Evolutionary conservation across 2,329 filamentous ascomycete species (phyloP), one percentile per base, ranked within the genome.

Genomic region (Colletotrichum cereale): DNA sequence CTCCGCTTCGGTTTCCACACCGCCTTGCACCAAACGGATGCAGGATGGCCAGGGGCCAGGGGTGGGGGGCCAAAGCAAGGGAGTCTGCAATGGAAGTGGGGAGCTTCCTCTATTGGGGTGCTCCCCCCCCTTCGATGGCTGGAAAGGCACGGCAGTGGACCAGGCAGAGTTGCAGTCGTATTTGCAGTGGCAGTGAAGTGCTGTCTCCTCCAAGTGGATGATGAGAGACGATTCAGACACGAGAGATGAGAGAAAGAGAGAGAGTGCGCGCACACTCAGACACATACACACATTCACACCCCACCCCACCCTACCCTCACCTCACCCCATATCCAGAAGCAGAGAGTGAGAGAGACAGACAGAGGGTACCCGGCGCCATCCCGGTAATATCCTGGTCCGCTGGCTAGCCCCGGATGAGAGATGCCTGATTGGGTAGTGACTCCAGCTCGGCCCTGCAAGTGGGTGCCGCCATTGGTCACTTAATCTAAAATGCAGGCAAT

Each of bases 361-460:
- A 31, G 66, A 71, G 58, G 71, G 29, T 42, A 62, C 44, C 52
- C 57, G 67, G 66, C 52, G 47, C 16, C 71, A 68, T 71, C 64
- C 81, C 79, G 79, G 80, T 76, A 75, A 73, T 79, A 79, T 79
- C 79, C 80, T 83, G 78, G 78, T 77, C 80, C 76, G 79, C 77
- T 81, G 80, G 77, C 80, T 87, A 85, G 85, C 75, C 79, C 83
- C 85, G 84, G 85, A 76, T 78, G 75, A 82, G 78, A 76, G 79
- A 79, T 84, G 79, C 85, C 82, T 79, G 76, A 86, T 88, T 87
- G 83, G 86, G 85, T 82, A 85, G 79, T 76, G 78, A 77, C 80
- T 34, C 82, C 80, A 79, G 80, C 82, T 82, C 80, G 81, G 80
- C 79, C 79, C 79, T 80, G 72, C 62, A 72, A 76, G 62, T 66